Evolutionary conservation across 1,284 basidiomycete genomes (phyloP), one percentile per base, ranked within the genome.

Genomic region (Sporisorium graminicola): DNA sequence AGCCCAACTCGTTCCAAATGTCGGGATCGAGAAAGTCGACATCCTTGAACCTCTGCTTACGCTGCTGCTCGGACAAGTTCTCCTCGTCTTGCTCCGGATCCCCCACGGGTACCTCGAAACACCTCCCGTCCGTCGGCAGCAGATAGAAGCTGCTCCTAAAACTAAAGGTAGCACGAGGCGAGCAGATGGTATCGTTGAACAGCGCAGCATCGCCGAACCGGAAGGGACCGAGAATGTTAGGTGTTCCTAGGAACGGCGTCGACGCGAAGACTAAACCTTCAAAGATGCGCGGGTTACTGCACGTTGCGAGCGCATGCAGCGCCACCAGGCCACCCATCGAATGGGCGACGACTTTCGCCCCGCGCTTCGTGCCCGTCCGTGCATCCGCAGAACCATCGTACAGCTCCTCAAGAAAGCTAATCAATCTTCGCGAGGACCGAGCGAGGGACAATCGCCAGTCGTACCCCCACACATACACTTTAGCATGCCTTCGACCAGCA

Each of bases 311-410:
- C 0, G 86, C 86, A 43, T 86, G 84, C 1, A 86, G 74, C 0
- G 80, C 73, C 7, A 86, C 83, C 0, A 86, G 66, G 0, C 86
- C 86, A 22, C 86, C 86, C 86, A 86, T 86, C 3, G 82, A 83
- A 53, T 86, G 86, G 5, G 85, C 85, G 1, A 86, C 68, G 24
- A 86, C 81, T 26, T 82, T 81, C 2, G 86, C 80, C 0, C 85
- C 85, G 22, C 76, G 51, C 2, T 85, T 81, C 13, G 43, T 46
- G 5, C 54, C 60, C 16, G 31, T 47, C 10, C 33, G 27, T 1
- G 46, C 24, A 5, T 42, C 50, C 0, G 61, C 42, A 14, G 76
- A 82, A 22, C 77, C 75, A 4, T 52, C 40, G 60, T 82, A 85
- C 18, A 86, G 61, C 24, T 66, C 26, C 29, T 68, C 51, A 24